Evolutionary conservation across 1,284 basidiomycete species (phyloP), one percentile per base, ranked within the genome.

Genomic region (Moesziomyces aphidis): DNA sequence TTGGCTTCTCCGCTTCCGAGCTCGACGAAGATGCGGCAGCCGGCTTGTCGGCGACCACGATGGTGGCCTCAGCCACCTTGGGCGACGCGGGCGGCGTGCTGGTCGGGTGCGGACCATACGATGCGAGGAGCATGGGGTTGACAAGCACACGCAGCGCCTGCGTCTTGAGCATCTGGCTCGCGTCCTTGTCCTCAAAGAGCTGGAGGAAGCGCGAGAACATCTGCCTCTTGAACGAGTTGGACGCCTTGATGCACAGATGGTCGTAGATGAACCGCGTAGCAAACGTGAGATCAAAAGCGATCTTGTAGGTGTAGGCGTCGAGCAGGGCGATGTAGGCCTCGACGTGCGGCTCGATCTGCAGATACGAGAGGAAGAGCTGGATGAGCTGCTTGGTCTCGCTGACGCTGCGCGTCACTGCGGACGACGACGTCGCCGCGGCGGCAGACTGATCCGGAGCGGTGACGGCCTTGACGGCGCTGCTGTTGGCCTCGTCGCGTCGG

Each of bases 251-350:
- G 6, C 94, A 92, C 39, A 97, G 91, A 75, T 94, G 92, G 34
- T 89, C 87, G 83, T 96, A 96, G 21, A 99, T 89, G 87, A 98
- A 98, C 67, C 92, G 90, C 0, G 92, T 91, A n/a, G 93, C 87
- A 53, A 88, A 89, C 28, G 93, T 90, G 45, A 93, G 87, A 82
- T 99, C 95, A 82, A 95, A 90, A 4, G 93, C 90, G 15, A 92
- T 88, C 66, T 91, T 89, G 73, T 92, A 91, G 34, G 92, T 91
- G 86, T 92, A 97, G 45, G 95, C 87, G 39, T 91, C 90, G 52
- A 94, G 90, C 45, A 98, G 87, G 61, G 97, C 94, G 83, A 97
- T 95, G 43, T 98, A 87, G 3, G 97, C 87, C 78, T 97, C 93
- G 56, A 96, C 90, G 49, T 93, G 91, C 44, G 90, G 90, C 31